Conservation (phyloP, 805 yeast genomes). For the Crinitomyces ghanaensis region DNA sequence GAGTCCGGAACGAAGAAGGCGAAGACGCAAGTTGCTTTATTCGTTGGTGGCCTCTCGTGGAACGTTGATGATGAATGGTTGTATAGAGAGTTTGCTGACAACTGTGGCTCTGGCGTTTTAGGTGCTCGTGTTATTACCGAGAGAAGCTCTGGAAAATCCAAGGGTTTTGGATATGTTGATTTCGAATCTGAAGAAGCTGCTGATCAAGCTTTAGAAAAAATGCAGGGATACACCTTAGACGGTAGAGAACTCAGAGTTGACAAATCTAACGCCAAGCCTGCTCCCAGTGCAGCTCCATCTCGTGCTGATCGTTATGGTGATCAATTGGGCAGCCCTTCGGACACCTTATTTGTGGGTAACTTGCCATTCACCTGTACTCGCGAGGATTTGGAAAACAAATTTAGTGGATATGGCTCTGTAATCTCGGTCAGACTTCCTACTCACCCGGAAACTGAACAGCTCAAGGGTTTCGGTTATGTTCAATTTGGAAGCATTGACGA, state of each 20-base stretch:
- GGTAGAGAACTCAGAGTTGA: conserved; percentile 95
- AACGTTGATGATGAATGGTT: conserved; percentile 93
- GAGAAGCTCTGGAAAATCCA: conserved; percentile 82
- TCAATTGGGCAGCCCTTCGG: conserved; percentile 82
- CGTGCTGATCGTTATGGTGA: conserved; percentile 91
- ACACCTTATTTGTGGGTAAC: conserved; percentile 93
- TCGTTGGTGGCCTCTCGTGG: conserved; percentile 98
- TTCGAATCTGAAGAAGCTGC: conserved; percentile 69
- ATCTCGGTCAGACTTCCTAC: conserved; percentile 92
- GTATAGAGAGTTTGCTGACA: conserved; percentile 58
- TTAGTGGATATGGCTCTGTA: conserved; percentile 70
- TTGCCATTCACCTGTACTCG: conserved; percentile 82
- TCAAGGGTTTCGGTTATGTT: conserved; percentile 98
- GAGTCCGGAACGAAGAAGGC: conserved; percentile 43
- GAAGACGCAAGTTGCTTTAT: conserved; percentile 58
- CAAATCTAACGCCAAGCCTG: conserved; percentile 75
- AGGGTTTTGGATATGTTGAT: conserved; percentile 93
- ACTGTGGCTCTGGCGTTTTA: conserved; percentile 81
- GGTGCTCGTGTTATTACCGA: conserved; percentile 91
- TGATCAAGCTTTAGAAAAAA: conserved; percentile 71
- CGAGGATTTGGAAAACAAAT: conserved; percentile 62
- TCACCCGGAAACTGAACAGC: conserved; percentile 97
- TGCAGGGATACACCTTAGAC: conserved; percentile 90
- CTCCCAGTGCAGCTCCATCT: conserved; percentile 42
- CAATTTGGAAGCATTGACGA: conserved; percentile 81